Base-by-base conservation (phyloP, 2,329 filamentous ascomycete genomes). In the Colletotrichum limetticola region DNA sequence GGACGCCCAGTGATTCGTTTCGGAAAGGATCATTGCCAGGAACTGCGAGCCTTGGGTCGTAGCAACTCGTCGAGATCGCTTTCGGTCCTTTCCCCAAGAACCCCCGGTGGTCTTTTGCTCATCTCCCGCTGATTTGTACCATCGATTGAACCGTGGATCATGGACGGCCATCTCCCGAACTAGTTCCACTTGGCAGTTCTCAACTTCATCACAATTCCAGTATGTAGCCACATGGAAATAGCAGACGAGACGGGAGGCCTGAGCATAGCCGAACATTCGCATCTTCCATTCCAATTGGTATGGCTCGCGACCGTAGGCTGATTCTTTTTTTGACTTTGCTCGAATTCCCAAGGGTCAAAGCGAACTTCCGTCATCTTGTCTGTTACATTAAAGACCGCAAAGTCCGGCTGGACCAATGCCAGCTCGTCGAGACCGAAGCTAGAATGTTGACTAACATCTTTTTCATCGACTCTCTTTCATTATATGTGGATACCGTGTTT, bases 101-200 rank as follows among this genome's bases (percentile, higher is more conserved):
- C 19, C 37, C 22, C 22, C 42, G 32, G 32, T 57, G 68, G 19
- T 46, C 32, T 16, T 32, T 46, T 55, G 55, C 22, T n/a, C 49
- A 55, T 70, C 12, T 66, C 55, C 66, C 46, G 46, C 56, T 49
- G 63, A 56, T 49, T 49, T n/a, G 19, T 8, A n/a, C 42, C 42
- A 49, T 49, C 16, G 42, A 49, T 42, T 14, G 55, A 42, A 30
- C 19, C 57, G 37, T 53, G 53, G 63, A 57, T 26, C 32, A 42
- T 24, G 46, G 26, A 28, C 62, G 46, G 3, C 19, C 55, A 42
- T 60, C 32, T 49, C 30, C 49, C 16, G 12, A 2, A 8, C 24
- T 24, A 9, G 55, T 46, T 56, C 56, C 68, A 60, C 63, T 49
- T 19, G 37, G 60, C 19, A 30, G n/a, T 24, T 32, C 19, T 12